Base-by-base conservation (phyloP, 495 filamentous ascomycete species). In the Talaromyces thailandensis region DNA sequence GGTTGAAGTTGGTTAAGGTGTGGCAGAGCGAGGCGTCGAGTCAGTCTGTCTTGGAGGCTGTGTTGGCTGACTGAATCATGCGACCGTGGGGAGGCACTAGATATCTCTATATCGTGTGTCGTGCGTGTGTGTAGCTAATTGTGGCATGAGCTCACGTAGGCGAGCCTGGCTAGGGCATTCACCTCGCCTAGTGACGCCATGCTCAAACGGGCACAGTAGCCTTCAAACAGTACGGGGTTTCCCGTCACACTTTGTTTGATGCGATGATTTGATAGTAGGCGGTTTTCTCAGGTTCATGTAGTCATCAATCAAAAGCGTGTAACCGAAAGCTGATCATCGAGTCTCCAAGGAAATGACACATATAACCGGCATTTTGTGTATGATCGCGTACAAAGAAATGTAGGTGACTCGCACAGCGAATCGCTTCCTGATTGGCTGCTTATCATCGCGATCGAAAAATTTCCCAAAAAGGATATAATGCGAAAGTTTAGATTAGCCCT, bases 11-110 rank as follows among this genome's bases (percentile, higher is more conserved):
- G 29, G 60, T 65, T 3, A 62, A 57, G 58, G 35, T 65, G 2
- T 65, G 63, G 63, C 45, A 60, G 58, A 62, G 58, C 28, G 35
- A 45, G 53, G 63, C 58, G 24, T 60, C 59, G 37, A 62, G 62
- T 26, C 62, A 63, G 53, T 24, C 62, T 25, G 62, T 63, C 12
- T 37, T 63, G 53, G 62, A 63, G 43, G 62, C 62, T 1, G 29
- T 23, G 45, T 43, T 63, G 55, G 52, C 48, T 29, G 43, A 23
- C 9, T 48, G 16, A 12, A 16, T 40, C 14, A 40, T 40, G 14
- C 6, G 14, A 16, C 4, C 35, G 35, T 40, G 35, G 35, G 35
- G 2, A 40, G 35, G 35, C 4, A 16, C 35, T 40, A 4, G 2
- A 40, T 40, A 14, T 40, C 35, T 40, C 35, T 40, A 4, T n/a